phyloP scores from a whole-genome alignment of 2,329 filamentous ascomycete species.

The Scedosporium apiospermum region DNA sequence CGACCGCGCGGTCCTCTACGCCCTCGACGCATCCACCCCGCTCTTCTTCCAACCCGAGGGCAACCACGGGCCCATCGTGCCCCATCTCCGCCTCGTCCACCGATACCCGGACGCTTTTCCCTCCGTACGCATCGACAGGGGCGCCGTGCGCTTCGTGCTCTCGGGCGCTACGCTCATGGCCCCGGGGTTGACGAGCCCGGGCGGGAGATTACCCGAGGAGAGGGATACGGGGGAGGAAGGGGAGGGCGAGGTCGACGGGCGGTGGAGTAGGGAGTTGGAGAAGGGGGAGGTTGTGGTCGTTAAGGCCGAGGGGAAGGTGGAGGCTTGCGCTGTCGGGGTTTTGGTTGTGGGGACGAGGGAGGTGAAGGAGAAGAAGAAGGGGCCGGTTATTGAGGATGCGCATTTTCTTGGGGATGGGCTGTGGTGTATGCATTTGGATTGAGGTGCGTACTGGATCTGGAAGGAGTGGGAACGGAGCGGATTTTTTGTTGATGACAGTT shows the following conservation, averaged over 20 bases:
- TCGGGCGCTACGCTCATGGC: conserved; percentile 94
- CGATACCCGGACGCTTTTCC: conserved; percentile 79
- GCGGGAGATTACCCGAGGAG: conserved; percentile 62
- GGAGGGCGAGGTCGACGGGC: conserved; percentile 37
- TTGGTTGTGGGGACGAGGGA: conserved; percentile 80
- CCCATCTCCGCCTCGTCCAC: conserved; percentile 84
- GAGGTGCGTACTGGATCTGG: conserved; percentile 5
- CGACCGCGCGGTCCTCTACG: conserved; percentile 82
- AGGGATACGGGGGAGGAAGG: conserved; percentile 23
- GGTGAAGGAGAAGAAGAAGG: conserved; percentile 90
- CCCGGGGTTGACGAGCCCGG: conserved; percentile 76
- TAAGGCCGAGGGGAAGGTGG: conserved; percentile 85
- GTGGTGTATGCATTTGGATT: conserved; percentile 62
- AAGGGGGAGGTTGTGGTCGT: conserved; percentile 81
- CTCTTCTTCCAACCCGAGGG: conserved; percentile 82
- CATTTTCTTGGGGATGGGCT: conserved; percentile 92
- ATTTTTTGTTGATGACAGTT: background rate
- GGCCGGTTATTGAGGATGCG: conserved; percentile 83
- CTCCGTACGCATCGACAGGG: conserved; percentile 81
- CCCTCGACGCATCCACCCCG: conserved; percentile 58
- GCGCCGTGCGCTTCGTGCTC: conserved; percentile 93
- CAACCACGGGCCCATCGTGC: conserved; percentile 59
- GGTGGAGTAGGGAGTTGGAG: conserved; percentile 58
- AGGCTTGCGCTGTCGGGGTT: conserved; percentile 80
- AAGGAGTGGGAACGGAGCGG: background rate